These are phyloP conservation scores for Pythium monospermum DNA, from an alignment of 352 stramenopile genomes.

Conservation along the genomic window DNA sequence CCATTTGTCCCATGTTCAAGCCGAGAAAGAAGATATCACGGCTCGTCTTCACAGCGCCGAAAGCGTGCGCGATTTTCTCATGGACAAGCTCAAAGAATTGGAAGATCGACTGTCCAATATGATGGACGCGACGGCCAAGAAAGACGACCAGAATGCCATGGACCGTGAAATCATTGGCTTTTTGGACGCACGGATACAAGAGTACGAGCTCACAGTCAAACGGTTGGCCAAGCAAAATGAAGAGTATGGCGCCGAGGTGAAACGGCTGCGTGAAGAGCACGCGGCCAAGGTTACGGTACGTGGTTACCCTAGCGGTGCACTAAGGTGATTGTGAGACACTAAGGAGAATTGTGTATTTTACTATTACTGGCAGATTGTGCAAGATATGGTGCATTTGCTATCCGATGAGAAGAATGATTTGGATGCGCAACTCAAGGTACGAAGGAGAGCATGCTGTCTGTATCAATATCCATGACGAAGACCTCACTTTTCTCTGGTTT, in stretches of 20 bases:
- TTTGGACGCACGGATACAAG: slow-evolving; percentile 69
- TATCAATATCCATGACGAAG: too few relatives aligned
- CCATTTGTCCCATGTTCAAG: slow-evolving; percentile 57
- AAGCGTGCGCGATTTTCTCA: slow-evolving; percentile 78
- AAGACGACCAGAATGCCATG: slow-evolving; percentile 59
- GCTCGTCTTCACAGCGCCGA: slow-evolving; percentile 66
- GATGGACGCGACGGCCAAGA: slow-evolving; percentile 51
- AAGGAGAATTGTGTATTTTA: too few relatives aligned
- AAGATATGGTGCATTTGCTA: slow-evolving; percentile 77
- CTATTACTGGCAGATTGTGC: slow-evolving; percentile 42
- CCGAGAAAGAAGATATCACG: slow-evolving; percentile 74
- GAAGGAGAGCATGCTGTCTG: neutral
- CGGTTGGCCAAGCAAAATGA: slow-evolving; percentile 53
- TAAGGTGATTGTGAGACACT: too few relatives aligned
- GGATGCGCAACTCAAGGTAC: slow-evolving; percentile 55
- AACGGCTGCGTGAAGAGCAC: slow-evolving; percentile 48
- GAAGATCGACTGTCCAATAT: slow-evolving; percentile 54
- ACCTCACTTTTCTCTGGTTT: neutral
- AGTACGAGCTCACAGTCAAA: slow-evolving; percentile 60
- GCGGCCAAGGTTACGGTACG: slow-evolving; percentile 50
- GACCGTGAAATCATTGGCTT: slow-evolving; percentile 85
- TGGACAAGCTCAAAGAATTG: slow-evolving; percentile 78
- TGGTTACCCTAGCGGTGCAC: neutral
- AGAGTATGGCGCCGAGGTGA: slow-evolving; percentile 38
- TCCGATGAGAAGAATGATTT: slow-evolving; percentile 74